Base-by-base conservation (phyloP, 164 flowering plant genomes). In the Aristolochia contorta region DNA sequence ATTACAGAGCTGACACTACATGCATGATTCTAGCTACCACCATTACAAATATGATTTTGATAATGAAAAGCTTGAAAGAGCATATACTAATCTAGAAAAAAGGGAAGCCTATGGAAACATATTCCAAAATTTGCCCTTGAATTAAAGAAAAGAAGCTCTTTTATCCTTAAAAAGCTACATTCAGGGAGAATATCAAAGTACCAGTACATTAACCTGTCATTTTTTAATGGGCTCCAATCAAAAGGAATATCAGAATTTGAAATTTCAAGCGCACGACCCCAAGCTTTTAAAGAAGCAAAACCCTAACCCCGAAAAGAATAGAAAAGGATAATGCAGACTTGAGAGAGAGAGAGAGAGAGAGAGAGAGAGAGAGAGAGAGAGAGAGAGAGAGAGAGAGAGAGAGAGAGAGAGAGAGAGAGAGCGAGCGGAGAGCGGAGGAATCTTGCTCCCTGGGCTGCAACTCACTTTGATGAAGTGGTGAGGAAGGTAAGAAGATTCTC, bases 391-490 rank as follows among this genome's bases (percentile, higher is more conserved):
- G 54, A 51, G 54, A 18, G 23, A 18, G 54, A 19, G 25, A 19
- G 56, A 21, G 30, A 53, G 55, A 52, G 24, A 52, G 22, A 52
- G 24, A 52, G 55, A 53, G 56, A 23, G 54, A 18, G 54, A 50
- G 43, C 5, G 43, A 37, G 43, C n/a, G 1, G 53, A 54, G 58
- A 24, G 23, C 18, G 19, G 41, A 9, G 32, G 58, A 56, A 30
- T 56, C 58, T 55, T 21, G 33, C 14, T 4, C 41, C 27, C 12
- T 12, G 12, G 20, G 6, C 23, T 21, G 24, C 21, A 1, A 24
- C 51, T 48, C 19, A 56, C 58, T 56, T 56, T 56, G 30, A 18
- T 56, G 58, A 56, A 56, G 58, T 56, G 58, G 58, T 18, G 19
- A 15, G 1, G 58, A 27, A 32, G 58, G 58, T 32, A 56, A 32